These are phyloP conservation scores for Aspergillus tamarii DNA, from an alignment of 2,329 filamentous ascomycete species.

Conservation along the genomic window DNA sequence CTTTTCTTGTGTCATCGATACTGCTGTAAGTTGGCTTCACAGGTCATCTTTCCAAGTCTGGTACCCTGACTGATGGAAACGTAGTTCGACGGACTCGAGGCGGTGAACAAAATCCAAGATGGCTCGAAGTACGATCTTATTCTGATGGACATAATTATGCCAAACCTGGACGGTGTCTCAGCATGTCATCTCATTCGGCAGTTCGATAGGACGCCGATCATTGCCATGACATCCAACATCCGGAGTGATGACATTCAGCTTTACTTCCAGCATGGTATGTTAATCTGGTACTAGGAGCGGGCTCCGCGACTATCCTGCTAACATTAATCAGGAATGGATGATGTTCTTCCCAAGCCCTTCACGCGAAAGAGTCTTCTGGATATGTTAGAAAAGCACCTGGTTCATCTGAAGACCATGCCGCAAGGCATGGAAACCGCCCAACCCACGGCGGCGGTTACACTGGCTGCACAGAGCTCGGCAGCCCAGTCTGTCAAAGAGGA, in stretches of 20 bases:
- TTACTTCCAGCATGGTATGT: slow-evolving; percentile 92
- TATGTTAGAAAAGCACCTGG: slow-evolving; percentile 85
- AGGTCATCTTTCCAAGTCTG: background rate
- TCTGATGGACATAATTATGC: slow-evolving; percentile 97
- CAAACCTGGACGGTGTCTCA: slow-evolving; percentile 89
- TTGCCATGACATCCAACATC: slow-evolving; percentile 99
- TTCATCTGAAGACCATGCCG: slow-evolving; percentile 74
- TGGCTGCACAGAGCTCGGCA: slow-evolving; percentile 53
- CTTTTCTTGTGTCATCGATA: slow-evolving; percentile 66
- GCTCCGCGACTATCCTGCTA: slow-evolving; percentile 12
- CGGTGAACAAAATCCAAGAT: slow-evolving; percentile 79
- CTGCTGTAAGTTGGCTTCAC: slow-evolving; percentile 54
- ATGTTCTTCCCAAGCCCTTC: slow-evolving; percentile 95
- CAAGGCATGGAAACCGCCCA: slow-evolving; percentile 58
- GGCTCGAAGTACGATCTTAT: slow-evolving; percentile 70
- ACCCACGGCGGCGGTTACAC: slow-evolving; percentile 44
- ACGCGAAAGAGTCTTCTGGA: slow-evolving; percentile 83
- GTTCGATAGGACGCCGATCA: slow-evolving; percentile 81
- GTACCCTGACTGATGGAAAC: slow-evolving; percentile 11
- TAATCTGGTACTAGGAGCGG: background rate
- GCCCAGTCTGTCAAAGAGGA: slow-evolving; percentile 65
- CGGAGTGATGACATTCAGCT: slow-evolving; percentile 94
- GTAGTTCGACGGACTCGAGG: slow-evolving; percentile 86
- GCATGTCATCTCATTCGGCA: slow-evolving; percentile 92
- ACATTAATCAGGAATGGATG: slow-evolving; percentile 79